Base-by-base conservation (phyloP, 768 basidiomycete genomes). In the Arthromyces matolae region DNA sequence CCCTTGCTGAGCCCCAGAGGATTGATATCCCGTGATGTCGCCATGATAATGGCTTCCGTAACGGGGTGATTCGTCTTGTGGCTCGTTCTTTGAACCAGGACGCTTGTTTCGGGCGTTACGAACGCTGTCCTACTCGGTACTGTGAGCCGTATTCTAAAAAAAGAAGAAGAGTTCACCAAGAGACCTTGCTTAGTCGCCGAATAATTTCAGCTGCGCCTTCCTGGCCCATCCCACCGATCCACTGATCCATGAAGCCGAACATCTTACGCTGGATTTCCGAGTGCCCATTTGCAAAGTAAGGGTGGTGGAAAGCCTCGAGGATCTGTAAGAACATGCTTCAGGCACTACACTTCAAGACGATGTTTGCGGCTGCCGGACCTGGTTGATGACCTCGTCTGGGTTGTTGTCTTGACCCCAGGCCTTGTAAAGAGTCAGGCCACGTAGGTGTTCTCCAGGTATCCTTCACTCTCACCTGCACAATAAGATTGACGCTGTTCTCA, bases 301-400 rank as follows among this genome's bases (percentile, higher is more conserved):
- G 84, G 59, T 85, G 84, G 58, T 86, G 82, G 71, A 86, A 83
- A 4, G 81, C 79, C 53, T 82, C 73, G 4, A 84, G 69, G 49
- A 83, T 76, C 76, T 75, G 24, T 13, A 3, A 25, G n/a, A 44
- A 25, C 25, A 9, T 33, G 20, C 32, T 16, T 22, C n/a, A n/a
- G n/a, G n/a, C n/a, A 5, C 22, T 28, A 23, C 18, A n/a, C 3
- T 27, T 19, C 12, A n/a, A 39, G 4, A n/a, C 42, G 4, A 16
- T 18, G 24, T 32, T 24, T 8, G 3, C 24, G 20, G 22, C 8
- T 24, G n/a, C 56, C 63, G 38, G 38, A 77, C 78, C 61, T 67
- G 61, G 45, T 73, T 65, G 34, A 82, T 69, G 27, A 77, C 70
- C 13, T 60, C 55, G 43, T 78, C 70, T 1, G 75, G 67, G 50